phyloP scores from a whole-genome alignment of 140 eudicot species.

The Cichorium intybus region DNA sequence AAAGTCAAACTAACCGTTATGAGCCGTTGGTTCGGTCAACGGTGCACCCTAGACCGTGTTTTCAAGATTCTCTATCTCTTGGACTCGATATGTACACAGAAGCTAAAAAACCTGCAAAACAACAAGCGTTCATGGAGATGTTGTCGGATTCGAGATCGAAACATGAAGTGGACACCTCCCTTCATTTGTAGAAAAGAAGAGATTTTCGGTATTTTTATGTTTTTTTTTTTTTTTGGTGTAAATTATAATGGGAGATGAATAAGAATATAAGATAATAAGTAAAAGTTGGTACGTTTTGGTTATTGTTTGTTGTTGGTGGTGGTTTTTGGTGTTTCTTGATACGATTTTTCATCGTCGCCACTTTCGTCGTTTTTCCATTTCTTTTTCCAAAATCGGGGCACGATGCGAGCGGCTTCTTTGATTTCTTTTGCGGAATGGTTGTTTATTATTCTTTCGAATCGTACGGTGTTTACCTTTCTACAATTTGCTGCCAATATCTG shows the following conservation, averaged over 20 bases:
- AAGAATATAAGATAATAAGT: conserved; percentile 27
- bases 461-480: conserved; percentile 78
- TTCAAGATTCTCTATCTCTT: conserved; percentile 34
- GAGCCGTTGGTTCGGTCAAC: conserved; percentile 8
- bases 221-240: conserved; percentile 23
- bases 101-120: conserved; percentile 10
- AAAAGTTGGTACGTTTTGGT: conserved; percentile 3
- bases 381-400: conserved; percentile 73
- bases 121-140: conserved; percentile 28
- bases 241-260: conserved; percentile 16
- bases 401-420: conserved; percentile 56
- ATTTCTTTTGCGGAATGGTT: conserved; percentile 49
- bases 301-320: conserved; percentile 15
- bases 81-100: conserved; percentile 39
- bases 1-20: conserved; percentile 17
- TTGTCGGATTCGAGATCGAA: conserved; percentile 32
- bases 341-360: conserved; percentile 28
- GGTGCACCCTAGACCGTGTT: conserved; percentile 25
- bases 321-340: conserved; percentile 19
- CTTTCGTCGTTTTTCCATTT: conserved; percentile 45
- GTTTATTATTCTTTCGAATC: conserved; percentile 64
- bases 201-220: neutral
- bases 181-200: conserved; percentile 35
- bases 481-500: conserved; percentile 92
- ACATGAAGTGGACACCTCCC: conserved; percentile 49